Percentiles rank a stretch among this genome's conserved stretches.
phyloP scores from a whole-genome alignment of 2,329 filamentous ascomycete genomes.

The Parascedosporium putredinis region DNA sequence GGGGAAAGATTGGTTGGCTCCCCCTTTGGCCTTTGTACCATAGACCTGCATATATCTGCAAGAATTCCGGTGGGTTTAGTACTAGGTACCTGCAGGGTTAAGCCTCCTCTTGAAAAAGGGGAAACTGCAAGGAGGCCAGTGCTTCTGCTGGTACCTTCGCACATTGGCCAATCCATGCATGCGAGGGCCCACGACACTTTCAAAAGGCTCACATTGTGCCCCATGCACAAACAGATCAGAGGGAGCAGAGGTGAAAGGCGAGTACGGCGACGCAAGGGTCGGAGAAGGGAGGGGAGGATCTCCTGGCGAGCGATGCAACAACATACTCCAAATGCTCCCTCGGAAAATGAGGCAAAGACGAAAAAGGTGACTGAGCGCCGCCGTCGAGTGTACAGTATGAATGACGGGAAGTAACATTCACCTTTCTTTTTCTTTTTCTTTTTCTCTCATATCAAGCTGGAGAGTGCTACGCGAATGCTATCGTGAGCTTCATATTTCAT shows the following conservation, averaged over 20 bases:
- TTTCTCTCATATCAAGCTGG: no score
- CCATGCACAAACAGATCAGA: background rate
- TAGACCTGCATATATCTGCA: background rate
- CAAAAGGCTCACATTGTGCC: background rate
- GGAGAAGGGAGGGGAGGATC: background rate
- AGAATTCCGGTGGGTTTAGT: no score
- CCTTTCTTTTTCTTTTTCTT: no score
- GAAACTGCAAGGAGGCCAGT: constrained; percentile 4
- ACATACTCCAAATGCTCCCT: background rate
- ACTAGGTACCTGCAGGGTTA: background rate
- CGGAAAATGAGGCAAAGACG: background rate
- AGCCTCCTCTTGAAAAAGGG: background rate
- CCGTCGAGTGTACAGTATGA: no score
- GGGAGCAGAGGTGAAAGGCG: no score
- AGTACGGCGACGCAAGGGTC: no score
- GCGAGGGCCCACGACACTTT: background rate
- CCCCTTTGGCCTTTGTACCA: background rate
- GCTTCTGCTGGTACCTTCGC: background rate
- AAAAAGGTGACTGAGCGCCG: no score
- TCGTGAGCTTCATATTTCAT: no score
- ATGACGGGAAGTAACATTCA: no score
- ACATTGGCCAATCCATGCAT: background rate
- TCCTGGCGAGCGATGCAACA: background rate
- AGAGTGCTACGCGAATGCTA: no score
- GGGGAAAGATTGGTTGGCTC: constrained; percentile 1